A percentile compares a stretch with the other conserved stretches of the same genome.
These are phyloP conservation scores for Solanum arcanum DNA, from an alignment of 257 asterid species.

Conservation along the genomic window DNA sequence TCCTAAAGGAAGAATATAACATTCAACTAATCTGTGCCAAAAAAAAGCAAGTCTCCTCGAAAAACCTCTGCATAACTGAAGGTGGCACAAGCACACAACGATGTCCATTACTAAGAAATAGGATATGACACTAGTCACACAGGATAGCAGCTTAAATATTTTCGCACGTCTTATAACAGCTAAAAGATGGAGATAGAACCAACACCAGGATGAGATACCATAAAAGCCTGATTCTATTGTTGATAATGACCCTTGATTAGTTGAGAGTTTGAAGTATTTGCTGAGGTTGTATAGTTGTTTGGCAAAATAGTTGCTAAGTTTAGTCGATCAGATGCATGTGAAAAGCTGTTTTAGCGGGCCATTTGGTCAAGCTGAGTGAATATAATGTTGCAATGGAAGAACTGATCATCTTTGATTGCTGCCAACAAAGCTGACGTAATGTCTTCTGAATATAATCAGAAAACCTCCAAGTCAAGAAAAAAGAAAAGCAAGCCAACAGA, in stretches of 20 bases:
- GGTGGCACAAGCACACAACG: background rate
- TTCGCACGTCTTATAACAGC: background rate
- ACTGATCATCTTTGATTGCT: constrained; percentile 97
- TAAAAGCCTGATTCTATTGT: constrained; percentile 83
- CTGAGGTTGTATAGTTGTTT: constrained; percentile 94
- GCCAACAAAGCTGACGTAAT: constrained; percentile 93
- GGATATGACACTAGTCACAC: background rate
- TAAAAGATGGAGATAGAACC: constrained; percentile 9
- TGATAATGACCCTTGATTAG: constrained; percentile 91
- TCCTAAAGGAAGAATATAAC: background rate
- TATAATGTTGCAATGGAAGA: constrained; percentile 82
- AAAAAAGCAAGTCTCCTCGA: background rate
- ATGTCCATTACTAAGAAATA: background rate
- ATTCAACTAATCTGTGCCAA: background rate
- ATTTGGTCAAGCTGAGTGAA: constrained; percentile 44
- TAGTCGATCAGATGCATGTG: constrained; percentile 93
- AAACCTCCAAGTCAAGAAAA: constrained; percentile 83
- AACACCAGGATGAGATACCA: constrained; percentile 80
- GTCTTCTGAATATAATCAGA: constrained; percentile 95
- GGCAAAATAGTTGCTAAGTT: constrained; percentile 79
- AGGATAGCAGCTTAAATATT: background rate
- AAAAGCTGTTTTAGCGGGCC: constrained; percentile 93
- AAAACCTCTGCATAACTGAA: background rate
- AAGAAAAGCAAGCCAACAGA: constrained; percentile 27
- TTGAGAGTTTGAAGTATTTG: constrained; percentile 88